Evolutionary conservation across 345 rosid species (phyloP), one percentile per base, ranked within the genome.

Genomic region (Citrus medica): DNA sequence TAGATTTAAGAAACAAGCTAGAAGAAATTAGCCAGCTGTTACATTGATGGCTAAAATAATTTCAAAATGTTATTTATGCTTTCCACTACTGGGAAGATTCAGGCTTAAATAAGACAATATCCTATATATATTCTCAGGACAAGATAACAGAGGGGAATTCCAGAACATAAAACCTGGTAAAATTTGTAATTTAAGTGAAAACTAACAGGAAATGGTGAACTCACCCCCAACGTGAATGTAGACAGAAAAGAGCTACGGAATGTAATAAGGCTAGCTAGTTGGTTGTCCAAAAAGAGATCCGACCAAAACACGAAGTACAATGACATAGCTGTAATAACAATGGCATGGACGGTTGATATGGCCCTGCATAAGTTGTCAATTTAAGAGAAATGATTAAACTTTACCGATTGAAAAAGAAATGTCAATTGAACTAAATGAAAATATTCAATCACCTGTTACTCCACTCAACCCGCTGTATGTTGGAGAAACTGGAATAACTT

Each of bases 271-370:
- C 83, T 90, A 73, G 78, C 76, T 71, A 22, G 56, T 62, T 67
- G 80, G 74, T 77, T 3, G 71, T 86, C 89, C 51, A 90, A 84
- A 81, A 19, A 91, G 53, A 91, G 83, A 76, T 88, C 89, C 61
- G 90, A 88, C 85, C 89, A 88, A 69, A 89, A 89, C 60, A 91
- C 92, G 5, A 89, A 83, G 85, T 91, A 89, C 56, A 91, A 79
- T 7, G 95, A 85, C 75, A 89, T 70, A n/a, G 46, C 70, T 42
- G 92, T 84, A 69, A 91, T 82, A 81, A 88, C 86, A 75, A 91
- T 78, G 68, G 95, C 93, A 87, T 91, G 95, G 32, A 82, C 32
- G 42, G 93, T 88, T 72, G 95, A 91, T 72, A 91, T 84, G 27
- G 88, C 87, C 85, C 95, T 91, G 89, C 83, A 86, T 42, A 56